phyloP scores from a whole-genome alignment of 1,284 basidiomycete genomes.

The Rhodotorula sp. region DNA sequence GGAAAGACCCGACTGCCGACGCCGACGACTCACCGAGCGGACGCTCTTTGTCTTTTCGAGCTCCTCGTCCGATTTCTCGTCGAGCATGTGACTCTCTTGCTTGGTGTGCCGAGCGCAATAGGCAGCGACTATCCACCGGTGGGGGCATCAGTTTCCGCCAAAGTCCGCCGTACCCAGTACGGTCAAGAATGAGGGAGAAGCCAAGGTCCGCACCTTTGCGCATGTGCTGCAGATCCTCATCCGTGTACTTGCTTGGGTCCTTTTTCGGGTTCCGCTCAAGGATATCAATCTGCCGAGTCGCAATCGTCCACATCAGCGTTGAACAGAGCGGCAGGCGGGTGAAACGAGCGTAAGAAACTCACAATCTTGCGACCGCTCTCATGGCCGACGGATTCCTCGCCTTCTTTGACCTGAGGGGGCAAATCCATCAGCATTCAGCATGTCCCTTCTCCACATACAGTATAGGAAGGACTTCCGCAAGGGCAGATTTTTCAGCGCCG shows the following conservation, averaged over 20 bases:
- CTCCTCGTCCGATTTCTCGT: constrained; percentile 18
- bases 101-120: constrained; percentile 49
- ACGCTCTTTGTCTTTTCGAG: constrained; percentile 18
- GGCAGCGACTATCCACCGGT: constrained; percentile 35
- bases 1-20: not conserved
- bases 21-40: not conserved
- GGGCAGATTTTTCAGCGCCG: too few species aligned
- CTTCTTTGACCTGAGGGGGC: not conserved
- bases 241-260: constrained; percentile 45
- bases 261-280: constrained; percentile 47
- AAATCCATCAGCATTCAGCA: not conserved
- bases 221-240: constrained; percentile 48
- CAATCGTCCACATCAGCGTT: not conserved
- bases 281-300: constrained; percentile 41
- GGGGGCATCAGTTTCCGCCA: too few species aligned
- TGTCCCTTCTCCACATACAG: too few species aligned
- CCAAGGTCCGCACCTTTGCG: constrained; percentile 39
- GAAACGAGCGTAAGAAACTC: not conserved
- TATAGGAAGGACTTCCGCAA: too few species aligned
- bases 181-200: too few species aligned
- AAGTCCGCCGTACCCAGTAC: not conserved
- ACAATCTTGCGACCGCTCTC: constrained; percentile 34
- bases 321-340: not conserved
- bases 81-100: constrained; percentile 31
- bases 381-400: constrained; percentile 46